Percentiles rank a stretch among this genome's conserved stretches.
phyloP scores from a whole-genome alignment of 805 yeast genomes.

The Pichia ethanolica region DNA sequence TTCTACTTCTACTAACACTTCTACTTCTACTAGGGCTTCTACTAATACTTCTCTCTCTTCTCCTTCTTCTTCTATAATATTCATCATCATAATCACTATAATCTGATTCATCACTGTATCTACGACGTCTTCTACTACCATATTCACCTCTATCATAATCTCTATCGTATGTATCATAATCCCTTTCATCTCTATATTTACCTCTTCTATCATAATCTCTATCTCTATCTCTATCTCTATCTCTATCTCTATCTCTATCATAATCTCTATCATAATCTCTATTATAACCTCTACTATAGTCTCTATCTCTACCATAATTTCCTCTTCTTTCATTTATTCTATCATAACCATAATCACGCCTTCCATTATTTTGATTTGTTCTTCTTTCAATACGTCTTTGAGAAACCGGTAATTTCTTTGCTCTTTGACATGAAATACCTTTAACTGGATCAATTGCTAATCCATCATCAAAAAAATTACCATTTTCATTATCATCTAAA shows the following conservation, averaged over 20 bases:
- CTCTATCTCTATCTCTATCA: slow-evolving; percentile 10
- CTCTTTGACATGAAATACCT: slow-evolving; percentile 46
- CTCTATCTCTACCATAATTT: neutral
- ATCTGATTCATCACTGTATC: neutral
- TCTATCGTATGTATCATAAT: neutral
- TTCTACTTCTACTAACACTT: no score
- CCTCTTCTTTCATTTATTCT: slow-evolving; percentile 11
- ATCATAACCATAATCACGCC: slow-evolving; percentile 4
- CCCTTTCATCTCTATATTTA: neutral
- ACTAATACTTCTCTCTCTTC: no score
- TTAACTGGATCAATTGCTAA: slow-evolving; percentile 33
- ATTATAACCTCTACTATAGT: slow-evolving; percentile 11
- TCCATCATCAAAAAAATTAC: slow-evolving; percentile 17
- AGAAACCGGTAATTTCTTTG: slow-evolving; percentile 44
- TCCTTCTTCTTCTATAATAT: no score
- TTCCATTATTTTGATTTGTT: neutral
- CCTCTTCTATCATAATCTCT: neutral
- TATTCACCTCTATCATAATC: no score
- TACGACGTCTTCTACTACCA: neutral
- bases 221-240: slow-evolving; percentile 7
- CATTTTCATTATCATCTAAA: slow-evolving; percentile 36
- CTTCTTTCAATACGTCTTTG: slow-evolving; percentile 2
- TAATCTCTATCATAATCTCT: slow-evolving; percentile 14
- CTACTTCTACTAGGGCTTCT: no score
- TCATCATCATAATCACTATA: no score